Base-by-base conservation (phyloP, 2,329 filamentous ascomycete genomes). In the Diaporthe humulicola region DNA sequence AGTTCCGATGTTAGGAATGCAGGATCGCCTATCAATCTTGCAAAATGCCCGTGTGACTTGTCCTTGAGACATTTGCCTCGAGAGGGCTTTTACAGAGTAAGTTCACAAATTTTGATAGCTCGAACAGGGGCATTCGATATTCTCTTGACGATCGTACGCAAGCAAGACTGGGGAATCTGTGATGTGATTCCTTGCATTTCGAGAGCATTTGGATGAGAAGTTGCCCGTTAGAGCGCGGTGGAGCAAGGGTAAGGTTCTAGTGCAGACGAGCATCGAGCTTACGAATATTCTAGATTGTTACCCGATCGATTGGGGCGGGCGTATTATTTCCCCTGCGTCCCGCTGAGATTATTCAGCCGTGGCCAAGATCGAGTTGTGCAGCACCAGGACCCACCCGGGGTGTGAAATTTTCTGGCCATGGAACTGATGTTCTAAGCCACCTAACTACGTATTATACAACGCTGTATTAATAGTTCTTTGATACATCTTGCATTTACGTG, bases 321-420 rank as follows among this genome's bases (percentile, higher is more conserved):
- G 48, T 22, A 69, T 69, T 40, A 54, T 69, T 54, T 69, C 48
- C 64, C 64, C 48, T 66, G 64, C 48, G 64, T 38, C 48, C 64
- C 48, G 64, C 64, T 30, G 5, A 15, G 64, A 69, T 69, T 69
- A 69, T 40, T 69, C 64, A 69, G 64, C 64, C 10, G 15, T 30
- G 33, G 30, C 33, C 33, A 54, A 54, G 64, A 50, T 67, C 33
- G n/a, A 40, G 36, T n/a, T n/a, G n/a, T n/a, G n/a, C 22, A 28
- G 12, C 61, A 36, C 7, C 7, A 12, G 22, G 64, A 28, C 48
- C 64, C 45, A 69, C 64, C 33, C 48, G 9, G 10, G 36, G 33
- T 36, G 17, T 50, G 45, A 69, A 64, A 69, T 54, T 69, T 69
- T 69, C n/a, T 28, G 25, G 33, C 48, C 40, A 36, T 2, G 48